Evolutionary conservation across 225 moss, liverwort and hornwort species (phyloP).

Genomic region (Sphagnum tenellum): DNA sequence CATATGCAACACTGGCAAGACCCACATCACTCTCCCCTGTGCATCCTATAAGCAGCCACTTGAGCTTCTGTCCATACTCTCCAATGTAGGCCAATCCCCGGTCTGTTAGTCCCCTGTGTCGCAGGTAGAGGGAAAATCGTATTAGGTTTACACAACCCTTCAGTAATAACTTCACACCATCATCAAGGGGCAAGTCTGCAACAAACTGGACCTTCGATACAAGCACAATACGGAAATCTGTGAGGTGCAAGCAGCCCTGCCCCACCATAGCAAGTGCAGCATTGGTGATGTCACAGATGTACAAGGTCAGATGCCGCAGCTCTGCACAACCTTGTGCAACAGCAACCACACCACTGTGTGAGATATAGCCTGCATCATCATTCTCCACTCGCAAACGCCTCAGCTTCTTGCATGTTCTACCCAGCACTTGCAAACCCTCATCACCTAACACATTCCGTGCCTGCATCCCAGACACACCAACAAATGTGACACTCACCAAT

Average conservation of each 20-base stretch:
- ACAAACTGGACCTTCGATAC: constrained; percentile 14
- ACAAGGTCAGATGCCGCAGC: constrained; percentile 53
- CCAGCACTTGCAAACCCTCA: constrained; percentile 21
- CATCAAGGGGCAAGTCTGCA: constrained; percentile 64
- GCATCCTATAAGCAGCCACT: constrained; percentile 78
- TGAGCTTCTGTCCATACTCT: constrained; percentile 45
- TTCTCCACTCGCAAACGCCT: constrained; percentile 22
- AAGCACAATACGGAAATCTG: constrained; percentile 67
- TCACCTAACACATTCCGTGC: constrained; percentile 62
- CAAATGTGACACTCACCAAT: neutral
- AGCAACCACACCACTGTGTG: constrained; percentile 27
- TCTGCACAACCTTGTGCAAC: constrained; percentile 21
- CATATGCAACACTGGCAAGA: constrained; percentile 39
- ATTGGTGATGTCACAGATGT: constrained; percentile 51
- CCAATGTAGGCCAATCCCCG: constrained; percentile 71
- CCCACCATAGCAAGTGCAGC: constrained; percentile 59
- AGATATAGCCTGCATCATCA: constrained; percentile 16
- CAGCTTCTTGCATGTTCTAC: constrained; percentile 22
- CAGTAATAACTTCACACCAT: constrained; percentile 37
- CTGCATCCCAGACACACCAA: constrained; percentile 21
- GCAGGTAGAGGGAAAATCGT: neutral
- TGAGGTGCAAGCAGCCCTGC: constrained; percentile 47
- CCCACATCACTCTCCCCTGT: constrained; percentile 71
- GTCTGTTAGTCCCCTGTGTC: constrained; percentile 3
- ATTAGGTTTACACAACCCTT: constrained; percentile 11